Conservation (phyloP, 2,329 filamentous ascomycete species). For the Dactylellina sp. region DNA sequence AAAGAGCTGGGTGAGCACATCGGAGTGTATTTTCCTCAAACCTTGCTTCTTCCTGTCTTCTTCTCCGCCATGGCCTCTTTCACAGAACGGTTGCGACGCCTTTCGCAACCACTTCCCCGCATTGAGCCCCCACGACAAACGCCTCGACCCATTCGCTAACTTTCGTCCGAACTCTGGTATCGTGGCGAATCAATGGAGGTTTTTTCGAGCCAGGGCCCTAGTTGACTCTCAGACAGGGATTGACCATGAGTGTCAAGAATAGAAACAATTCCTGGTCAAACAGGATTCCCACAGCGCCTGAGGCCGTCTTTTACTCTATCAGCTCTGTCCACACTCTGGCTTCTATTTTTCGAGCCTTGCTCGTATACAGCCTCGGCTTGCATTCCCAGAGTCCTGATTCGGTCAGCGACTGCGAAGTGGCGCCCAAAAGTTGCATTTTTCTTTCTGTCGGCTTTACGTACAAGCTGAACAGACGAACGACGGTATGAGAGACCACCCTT, state of each 20-base stretch:
- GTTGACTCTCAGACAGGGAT: conserved; percentile 32
- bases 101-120: conserved; percentile 40
- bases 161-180: conserved; percentile 54
- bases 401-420: conserved; percentile 47
- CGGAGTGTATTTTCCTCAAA: conserved; percentile 15
- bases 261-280: conserved; percentile 44
- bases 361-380: conserved; percentile 27
- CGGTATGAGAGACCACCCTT: conserved; percentile 10
- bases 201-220: conserved; percentile 44
- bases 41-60: conserved; percentile 6
- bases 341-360: conserved; percentile 2
- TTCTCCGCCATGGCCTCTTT: background rate
- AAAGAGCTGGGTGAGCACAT: conserved; percentile 19
- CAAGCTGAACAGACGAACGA: conserved; percentile 36
- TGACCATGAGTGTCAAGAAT: conserved; percentile 38
- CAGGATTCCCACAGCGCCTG: conserved; percentile 43
- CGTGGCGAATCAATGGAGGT: conserved; percentile 53
- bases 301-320: conserved; percentile 17
- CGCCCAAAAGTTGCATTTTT: conserved; percentile 35
- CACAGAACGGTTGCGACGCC: conserved; percentile 10
- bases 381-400: conserved; percentile 26
- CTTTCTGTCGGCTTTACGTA: conserved; percentile 32
- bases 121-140: conserved; percentile 36
- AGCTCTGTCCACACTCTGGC: conserved; percentile 43
- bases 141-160: conserved; percentile 26